These are phyloP conservation scores for Phaeosphaeriaceae sp. DNA, from an alignment of 2,329 filamentous ascomycete genomes.

Conservation along the genomic window DNA sequence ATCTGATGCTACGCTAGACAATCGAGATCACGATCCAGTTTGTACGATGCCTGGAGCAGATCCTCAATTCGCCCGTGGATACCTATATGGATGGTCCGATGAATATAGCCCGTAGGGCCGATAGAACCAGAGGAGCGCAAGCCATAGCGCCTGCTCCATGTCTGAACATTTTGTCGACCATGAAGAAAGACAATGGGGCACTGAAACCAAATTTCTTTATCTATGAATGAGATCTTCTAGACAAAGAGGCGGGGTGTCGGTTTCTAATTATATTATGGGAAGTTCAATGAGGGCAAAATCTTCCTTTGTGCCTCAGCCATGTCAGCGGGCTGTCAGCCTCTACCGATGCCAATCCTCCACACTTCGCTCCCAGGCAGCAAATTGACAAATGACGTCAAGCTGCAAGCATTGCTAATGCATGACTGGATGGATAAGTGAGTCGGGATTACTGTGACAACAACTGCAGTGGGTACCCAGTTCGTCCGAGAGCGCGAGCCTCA, in stretches of 20 bases:
- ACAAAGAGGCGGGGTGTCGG: no score
- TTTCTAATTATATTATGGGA: not conserved
- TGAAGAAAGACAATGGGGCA: no score
- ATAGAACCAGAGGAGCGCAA: no score
- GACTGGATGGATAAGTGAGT: conserved; percentile 4
- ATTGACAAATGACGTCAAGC: conserved; percentile 14
- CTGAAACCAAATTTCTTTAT: no score
- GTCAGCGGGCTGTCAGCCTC: not conserved
- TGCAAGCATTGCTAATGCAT: conserved; percentile 16
- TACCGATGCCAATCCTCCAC: conserved; percentile 3
- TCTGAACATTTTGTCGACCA: no score
- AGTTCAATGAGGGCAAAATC: not conserved
- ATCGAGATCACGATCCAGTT: no score
- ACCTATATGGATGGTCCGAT: no score
- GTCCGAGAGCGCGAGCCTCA: conserved; percentile 20
- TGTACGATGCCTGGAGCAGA: not conserved
- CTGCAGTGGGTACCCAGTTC: conserved; percentile 22
- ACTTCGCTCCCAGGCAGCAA: conserved; percentile 1
- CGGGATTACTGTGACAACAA: conserved; percentile 2
- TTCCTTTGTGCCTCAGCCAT: conserved; percentile 4
- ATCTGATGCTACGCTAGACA: no score
- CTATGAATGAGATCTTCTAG: no score
- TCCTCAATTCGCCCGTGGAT: no score
- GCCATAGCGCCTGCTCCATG: no score
- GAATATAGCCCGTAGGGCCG: no score